These are phyloP conservation scores for Saksenaea oblongispora DNA, from an alignment of 371 early-diverging fungal species.

Conservation along the genomic window DNA sequence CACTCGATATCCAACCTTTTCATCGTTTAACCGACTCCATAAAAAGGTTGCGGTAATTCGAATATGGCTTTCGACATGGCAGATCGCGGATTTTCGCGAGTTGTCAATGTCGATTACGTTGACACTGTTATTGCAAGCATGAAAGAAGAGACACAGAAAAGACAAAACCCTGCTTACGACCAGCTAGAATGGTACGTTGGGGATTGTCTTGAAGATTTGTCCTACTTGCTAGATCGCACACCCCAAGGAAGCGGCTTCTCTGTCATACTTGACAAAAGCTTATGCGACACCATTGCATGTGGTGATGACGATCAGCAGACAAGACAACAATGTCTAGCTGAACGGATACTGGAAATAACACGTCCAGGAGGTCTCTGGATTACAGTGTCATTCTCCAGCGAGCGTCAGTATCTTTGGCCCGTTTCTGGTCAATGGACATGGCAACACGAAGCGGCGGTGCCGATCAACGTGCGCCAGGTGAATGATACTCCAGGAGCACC, in stretches of 20 bases:
- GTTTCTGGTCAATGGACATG: constrained; percentile 13
- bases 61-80: constrained; percentile 45
- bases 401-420: constrained; percentile 19
- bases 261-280: constrained; percentile 44
- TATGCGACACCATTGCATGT: constrained; percentile 42
- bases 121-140: constrained; percentile 44
- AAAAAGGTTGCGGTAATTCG: constrained; percentile 59
- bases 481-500: constrained; percentile 37
- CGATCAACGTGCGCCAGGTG: constrained; percentile 23
- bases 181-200: constrained; percentile 26
- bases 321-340: constrained; percentile 15
- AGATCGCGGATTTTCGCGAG: constrained; percentile 27
- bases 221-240: constrained; percentile 6
- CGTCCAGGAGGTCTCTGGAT: constrained; percentile 29
- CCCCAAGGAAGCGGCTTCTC: constrained; percentile 13
- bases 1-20: not conserved
- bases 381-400: constrained; percentile 31
- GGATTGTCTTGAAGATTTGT: constrained; percentile 24
- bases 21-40: not conserved
- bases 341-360: constrained; percentile 20
- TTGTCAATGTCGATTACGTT: constrained; percentile 50
- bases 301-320: constrained; percentile 39
- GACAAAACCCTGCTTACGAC: constrained; percentile 15
- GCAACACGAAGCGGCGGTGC: constrained; percentile 22
- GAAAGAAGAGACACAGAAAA: constrained; percentile 18